Evolutionary conservation across 805 yeast species (phyloP), one percentile per base, ranked within the genome.

Genomic region (Candida palmyrensis): DNA sequence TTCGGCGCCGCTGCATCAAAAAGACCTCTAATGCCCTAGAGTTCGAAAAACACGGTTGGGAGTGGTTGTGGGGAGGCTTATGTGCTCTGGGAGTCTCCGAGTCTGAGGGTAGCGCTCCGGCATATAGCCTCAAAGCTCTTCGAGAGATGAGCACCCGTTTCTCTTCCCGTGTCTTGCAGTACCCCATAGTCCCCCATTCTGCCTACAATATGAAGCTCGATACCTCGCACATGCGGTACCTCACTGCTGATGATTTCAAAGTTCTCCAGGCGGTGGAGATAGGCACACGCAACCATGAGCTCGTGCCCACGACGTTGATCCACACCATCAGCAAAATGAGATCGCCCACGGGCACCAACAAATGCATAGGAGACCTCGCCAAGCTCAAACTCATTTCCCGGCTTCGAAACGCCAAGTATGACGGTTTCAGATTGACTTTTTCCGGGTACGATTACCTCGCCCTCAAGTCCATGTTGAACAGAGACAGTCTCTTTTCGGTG

Each of bases 371-470:
- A 10, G 95, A 85, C 48, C 68, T 92, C 40, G 97, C 97, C 17
- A 90, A 90, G 57, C 62, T 87, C 41, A 87, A 79, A 47, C 64
- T 92, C 32, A 73, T 92, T 16, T 71, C 90, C 1, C 71, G 80
- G 42, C 68, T 87, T 38, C 73, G 96, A 61, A 92, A 92, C 57
- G 94, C 96, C 21, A 86, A 80, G 48, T 90, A 92, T 57, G 98
- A 92, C 55, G 99, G 99, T 9, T 92, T 85, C 62, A 71, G 90
- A 44, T 61, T 92, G 43, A 82, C 96, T 0, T 89, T 82, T 55
- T 77, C 75, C 30, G 99, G 99, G 3, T 85, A 79, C 57, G 99
- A 92, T 59, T 92, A 85, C 53, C 68, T 92, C 43, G 97, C 97
- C 0, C 68, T 92, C 43, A 87, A 82, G 56, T 73, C 95, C 6